These are phyloP conservation scores for Neurospora sp. DNA, from an alignment of 495 filamentous ascomycete genomes.

Conservation along the genomic window DNA sequence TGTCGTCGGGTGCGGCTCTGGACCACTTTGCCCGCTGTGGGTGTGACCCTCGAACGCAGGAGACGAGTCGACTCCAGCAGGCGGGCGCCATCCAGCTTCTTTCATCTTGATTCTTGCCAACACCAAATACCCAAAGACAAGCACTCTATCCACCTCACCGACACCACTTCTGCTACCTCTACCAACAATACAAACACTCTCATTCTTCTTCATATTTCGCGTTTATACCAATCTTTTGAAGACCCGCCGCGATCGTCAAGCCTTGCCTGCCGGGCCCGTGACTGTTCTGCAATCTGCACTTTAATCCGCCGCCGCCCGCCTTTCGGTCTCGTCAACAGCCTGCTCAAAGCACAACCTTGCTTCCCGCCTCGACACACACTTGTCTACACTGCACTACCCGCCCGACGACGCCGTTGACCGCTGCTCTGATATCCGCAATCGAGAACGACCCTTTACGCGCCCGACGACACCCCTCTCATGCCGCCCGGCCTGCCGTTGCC, in stretches of 20 bases:
- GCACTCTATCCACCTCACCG: not conserved
- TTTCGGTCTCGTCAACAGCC: not conserved
- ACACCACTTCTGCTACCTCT: not conserved
- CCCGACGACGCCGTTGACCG: not conserved
- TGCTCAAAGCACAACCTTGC: not conserved
- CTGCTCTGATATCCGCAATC: not conserved
- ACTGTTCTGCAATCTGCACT: not conserved
- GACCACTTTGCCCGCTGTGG: not conserved
- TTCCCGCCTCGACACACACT: not conserved
- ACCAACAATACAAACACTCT: not conserved
- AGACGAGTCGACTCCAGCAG: not conserved
- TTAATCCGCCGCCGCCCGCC: not conserved
- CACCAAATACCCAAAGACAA: not conserved
- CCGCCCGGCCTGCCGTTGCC: constrained; percentile 14
- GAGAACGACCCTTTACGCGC: not conserved
- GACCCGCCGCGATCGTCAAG: not conserved
- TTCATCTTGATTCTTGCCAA: not conserved
- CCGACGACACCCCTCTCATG: constrained; percentile 12
- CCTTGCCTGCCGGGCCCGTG: not conserved
- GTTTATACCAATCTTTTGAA: not conserved
- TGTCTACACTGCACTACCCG: not conserved
- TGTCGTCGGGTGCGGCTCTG: not conserved
- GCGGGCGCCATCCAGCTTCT: not conserved
- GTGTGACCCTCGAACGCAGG: not conserved
- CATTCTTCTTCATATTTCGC: not conserved